Conservation (phyloP, 441 rosid genomes). For the Brassica balearica region DNA sequence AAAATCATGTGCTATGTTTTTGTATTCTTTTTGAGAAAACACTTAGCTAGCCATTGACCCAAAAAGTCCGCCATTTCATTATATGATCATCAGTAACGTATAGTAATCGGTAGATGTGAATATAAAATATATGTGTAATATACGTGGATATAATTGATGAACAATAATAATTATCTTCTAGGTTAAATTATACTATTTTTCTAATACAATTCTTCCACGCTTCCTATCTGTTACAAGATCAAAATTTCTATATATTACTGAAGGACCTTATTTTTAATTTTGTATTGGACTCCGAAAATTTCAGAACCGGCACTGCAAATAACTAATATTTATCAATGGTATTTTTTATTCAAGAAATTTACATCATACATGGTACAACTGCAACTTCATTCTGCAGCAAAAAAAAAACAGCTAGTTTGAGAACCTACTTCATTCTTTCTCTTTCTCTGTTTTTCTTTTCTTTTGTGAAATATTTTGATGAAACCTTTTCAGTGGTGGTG, state of each 20-base stretch:
- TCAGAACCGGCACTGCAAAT: too few relatives aligned
- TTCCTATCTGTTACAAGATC: too few relatives aligned
- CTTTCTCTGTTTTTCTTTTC: not conserved
- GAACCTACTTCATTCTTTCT: not conserved
- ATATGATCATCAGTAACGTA: not conserved
- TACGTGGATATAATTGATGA: too few relatives aligned
- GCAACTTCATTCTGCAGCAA: not conserved
- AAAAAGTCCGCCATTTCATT: not conserved
- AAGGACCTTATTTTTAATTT: too few relatives aligned
- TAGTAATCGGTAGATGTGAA: too few relatives aligned
- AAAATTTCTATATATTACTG: too few relatives aligned
- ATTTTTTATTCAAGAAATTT: not conserved
- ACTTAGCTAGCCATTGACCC: not conserved
- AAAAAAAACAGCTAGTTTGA: not conserved
- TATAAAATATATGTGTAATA: too few relatives aligned
- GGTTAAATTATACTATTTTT: too few relatives aligned
- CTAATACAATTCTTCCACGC: too few relatives aligned
- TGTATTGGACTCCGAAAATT: too few relatives aligned
- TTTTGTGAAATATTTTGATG: not conserved
- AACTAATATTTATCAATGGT: not conserved
- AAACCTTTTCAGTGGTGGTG: not conserved
- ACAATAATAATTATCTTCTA: too few relatives aligned
- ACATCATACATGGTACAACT: not conserved
- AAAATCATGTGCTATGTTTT: not conserved
- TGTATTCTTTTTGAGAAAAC: conserved; percentile 6